These are phyloP conservation scores for Gossypium schwendimanii DNA, from an alignment of 441 rosid genomes.

Conservation along the genomic window DNA sequence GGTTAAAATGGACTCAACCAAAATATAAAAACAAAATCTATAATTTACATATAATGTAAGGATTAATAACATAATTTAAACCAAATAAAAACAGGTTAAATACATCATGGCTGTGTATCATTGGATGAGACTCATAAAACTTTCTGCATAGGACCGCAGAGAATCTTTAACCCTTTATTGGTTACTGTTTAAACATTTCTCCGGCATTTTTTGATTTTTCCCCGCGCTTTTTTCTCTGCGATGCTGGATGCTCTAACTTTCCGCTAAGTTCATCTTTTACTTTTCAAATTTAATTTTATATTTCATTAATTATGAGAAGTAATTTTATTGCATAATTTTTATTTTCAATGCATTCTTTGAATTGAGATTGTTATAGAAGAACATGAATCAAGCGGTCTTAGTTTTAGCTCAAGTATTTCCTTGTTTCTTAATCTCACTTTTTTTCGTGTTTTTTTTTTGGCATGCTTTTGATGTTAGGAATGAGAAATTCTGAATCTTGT, in stretches of 20 bases:
- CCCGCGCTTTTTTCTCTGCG: neutral
- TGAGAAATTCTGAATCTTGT: constrained; percentile 4
- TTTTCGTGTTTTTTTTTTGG: neutral
- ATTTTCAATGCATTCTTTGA: neutral
- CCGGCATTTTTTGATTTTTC: neutral
- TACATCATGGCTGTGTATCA: neutral
- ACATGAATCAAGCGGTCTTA: neutral
- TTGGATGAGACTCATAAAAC: neutral
- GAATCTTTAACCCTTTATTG: neutral
- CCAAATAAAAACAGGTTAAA: neutral
- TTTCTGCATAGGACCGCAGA: neutral
- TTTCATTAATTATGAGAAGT: neutral
- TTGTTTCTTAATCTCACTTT: neutral
- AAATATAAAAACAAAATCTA: no score
- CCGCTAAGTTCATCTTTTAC: constrained; percentile 7
- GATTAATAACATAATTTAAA: no score
- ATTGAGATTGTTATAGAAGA: neutral
- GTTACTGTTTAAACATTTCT: neutral
- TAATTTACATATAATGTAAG: no score
- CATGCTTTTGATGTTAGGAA: constrained; percentile 10
- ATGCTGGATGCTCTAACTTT: neutral
- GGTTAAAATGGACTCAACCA: no score
- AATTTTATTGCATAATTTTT: neutral
- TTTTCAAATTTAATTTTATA: neutral
- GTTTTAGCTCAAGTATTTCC: neutral